Evolutionary conservation across 768 basidiomycete genomes (phyloP).

Genomic region (Amylocystis lapponica): DNA sequence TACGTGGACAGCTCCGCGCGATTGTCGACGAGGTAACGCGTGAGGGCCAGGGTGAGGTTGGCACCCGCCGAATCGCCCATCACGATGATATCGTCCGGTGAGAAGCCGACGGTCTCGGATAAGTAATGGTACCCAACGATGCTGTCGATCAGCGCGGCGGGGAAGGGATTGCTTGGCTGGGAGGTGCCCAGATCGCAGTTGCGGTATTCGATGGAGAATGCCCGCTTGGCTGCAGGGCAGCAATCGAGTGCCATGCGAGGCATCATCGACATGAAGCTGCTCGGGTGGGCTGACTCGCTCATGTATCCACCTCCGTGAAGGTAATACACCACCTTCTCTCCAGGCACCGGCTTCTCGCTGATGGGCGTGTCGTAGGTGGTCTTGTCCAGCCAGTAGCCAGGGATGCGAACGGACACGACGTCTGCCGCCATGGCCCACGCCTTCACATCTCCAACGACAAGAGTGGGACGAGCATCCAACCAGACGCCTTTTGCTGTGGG

Average conservation of each 20-base stretch:
- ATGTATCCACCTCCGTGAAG: slow-evolving; percentile 19
- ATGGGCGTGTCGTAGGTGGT: slow-evolving; percentile 6
- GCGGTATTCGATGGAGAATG: slow-evolving; percentile 68
- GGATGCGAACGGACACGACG: slow-evolving; percentile 25
- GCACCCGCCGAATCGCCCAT: slow-evolving; percentile 77
- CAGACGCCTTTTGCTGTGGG: slow-evolving; percentile 26
- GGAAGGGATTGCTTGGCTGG: slow-evolving; percentile 53
- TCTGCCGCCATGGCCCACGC: slow-evolving; percentile 21
- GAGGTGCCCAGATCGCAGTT: slow-evolving; percentile 42
- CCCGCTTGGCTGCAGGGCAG: slow-evolving; percentile 37
- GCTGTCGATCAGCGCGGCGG: slow-evolving; percentile 68
- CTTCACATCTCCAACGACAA: slow-evolving; percentile 26
- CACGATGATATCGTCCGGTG: slow-evolving; percentile 55
- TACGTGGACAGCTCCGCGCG: slow-evolving; percentile 1
- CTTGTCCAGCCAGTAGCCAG: slow-evolving; percentile 33
- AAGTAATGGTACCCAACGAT: slow-evolving; percentile 72
- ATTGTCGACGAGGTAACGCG: slow-evolving; percentile 55
- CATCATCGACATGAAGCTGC: slow-evolving; percentile 32
- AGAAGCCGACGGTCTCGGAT: slow-evolving; percentile 48
- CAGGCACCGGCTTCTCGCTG: slow-evolving; percentile 16
- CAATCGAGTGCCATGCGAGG: slow-evolving; percentile 42
- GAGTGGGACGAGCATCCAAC: slow-evolving; percentile 29
- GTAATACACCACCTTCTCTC: slow-evolving; percentile 29
- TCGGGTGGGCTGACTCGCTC: background rate
- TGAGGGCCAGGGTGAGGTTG: slow-evolving; percentile 61